Base-by-base conservation (phyloP, 768 basidiomycete genomes). In the Lactifluus hygrophoroides region DNA sequence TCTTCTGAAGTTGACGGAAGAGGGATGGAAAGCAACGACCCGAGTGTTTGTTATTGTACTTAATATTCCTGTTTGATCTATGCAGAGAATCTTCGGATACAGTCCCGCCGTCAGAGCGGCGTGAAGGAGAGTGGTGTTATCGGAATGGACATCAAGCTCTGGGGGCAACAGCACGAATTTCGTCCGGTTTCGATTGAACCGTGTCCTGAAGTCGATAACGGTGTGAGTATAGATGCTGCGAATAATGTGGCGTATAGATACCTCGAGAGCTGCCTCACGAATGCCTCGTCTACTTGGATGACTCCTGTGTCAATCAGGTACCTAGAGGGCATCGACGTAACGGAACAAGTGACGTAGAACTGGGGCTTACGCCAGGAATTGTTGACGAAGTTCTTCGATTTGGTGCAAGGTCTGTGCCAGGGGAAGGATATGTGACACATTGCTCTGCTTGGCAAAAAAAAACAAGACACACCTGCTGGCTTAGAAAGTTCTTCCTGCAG, bases 361-460 rank as follows among this genome's bases (percentile, higher is more conserved):
- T 19, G 51, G 43, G 28, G 51, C 54, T 30, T 47, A 67, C 64
- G 66, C 66, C 7, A 70, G 64, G 62, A 69, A 67, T 69, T 99
- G 95, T 67, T 94, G 92, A 28, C 94, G 84, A 35, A 97, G 78
- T 67, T 97, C 95, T 70, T 98, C 95, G 30, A 99, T 95, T 71
- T 96, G 93, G 72, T 92, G 86, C 50, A 99, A 74, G 68, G 93
- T 97, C 85, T 92, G 68, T n/a, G n/a, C n/a, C n/a, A n/a, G n/a
- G 7, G 58, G 45, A 19, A 46, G 49, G 30, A 32, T 49, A 57
- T 30, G 61, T 48, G 27, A 51, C 17, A 47, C 7, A 28, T 3
- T 16, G 17, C 27, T 16, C 28, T 13, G 23, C 35, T 25, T 7
- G 19, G 9, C 28, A 19, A 37, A 19, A 23, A 19, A 23, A 34